Conservation (phyloP, 768 basidiomycete genomes). For the Boletus reticulatus region DNA sequence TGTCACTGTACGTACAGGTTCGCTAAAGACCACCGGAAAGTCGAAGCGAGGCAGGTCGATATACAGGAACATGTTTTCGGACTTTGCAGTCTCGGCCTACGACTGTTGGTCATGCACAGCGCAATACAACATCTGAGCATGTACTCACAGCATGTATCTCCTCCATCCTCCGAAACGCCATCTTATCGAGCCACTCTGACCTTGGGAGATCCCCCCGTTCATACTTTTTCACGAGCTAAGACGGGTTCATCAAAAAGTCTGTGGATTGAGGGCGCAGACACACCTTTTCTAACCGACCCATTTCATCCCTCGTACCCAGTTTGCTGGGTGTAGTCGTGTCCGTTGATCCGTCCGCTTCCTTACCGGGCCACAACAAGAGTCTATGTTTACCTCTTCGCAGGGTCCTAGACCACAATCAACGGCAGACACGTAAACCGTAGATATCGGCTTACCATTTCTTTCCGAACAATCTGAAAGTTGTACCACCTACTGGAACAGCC, state of each 20-base stretch:
- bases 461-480: constrained; percentile 87
- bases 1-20: constrained; percentile 55
- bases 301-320: constrained; percentile 76
- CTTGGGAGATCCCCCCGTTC: constrained; percentile 91
- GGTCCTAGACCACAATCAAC: constrained; percentile 52
- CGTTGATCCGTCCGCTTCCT: constrained; percentile 82
- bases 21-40: constrained; percentile 94
- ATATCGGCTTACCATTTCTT: constrained; percentile 73
- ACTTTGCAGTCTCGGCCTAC: constrained; percentile 88
- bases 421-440: background rate
- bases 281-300: constrained; percentile 93
- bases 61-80: constrained; percentile 92
- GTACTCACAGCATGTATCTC: constrained; percentile 82
- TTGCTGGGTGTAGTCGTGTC: constrained; percentile 90
- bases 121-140: background rate
- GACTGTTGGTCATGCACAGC: background rate
- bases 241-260: background rate
- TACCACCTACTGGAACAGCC: constrained; percentile 84
- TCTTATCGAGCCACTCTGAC: constrained; percentile 93
- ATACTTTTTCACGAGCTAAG: constrained; percentile 88
- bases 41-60: constrained; percentile 96
- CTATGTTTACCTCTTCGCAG: constrained; percentile 90
- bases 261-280: constrained; percentile 1
- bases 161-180: constrained; percentile 94
- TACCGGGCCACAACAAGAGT: constrained; percentile 75